Percentiles rank a stretch among this genome's conserved stretches.
Evolutionary conservation across 441 rosid genomes (phyloP).

Genomic region (Eugenia klotzschiana): DNA sequence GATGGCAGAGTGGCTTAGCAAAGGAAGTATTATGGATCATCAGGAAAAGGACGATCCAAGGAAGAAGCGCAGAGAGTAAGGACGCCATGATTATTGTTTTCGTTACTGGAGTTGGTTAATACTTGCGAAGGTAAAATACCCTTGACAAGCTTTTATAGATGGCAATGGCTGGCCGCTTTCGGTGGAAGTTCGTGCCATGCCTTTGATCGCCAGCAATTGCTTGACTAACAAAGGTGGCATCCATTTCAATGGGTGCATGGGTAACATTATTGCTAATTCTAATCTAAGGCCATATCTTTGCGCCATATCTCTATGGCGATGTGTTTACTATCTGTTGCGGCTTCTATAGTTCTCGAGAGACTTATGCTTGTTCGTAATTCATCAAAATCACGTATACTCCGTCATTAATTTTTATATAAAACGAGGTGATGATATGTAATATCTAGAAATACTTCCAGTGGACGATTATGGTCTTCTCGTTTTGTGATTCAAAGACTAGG

Average conservation of each 20-base stretch:
- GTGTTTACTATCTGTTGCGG: not conserved
- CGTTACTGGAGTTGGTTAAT: not conserved
- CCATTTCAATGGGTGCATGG: not conserved
- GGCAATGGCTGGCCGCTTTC: not conserved
- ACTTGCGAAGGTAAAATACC: not conserved
- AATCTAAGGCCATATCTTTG: not conserved
- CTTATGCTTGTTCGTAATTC: not conserved
- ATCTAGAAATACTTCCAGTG: not conserved
- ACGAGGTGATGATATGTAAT: not conserved
- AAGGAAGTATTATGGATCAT: not conserved
- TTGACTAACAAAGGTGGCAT: not conserved
- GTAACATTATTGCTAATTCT: not conserved
- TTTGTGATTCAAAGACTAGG: not conserved
- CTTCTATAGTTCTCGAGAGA: not conserved
- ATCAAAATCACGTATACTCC: not conserved
- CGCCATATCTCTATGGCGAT: not conserved
- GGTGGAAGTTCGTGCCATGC: not conserved
- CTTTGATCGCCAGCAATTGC: not conserved
- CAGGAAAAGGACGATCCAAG: not conserved
- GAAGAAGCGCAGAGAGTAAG: not conserved
- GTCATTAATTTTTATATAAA: not conserved
- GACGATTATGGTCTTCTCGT: not conserved
- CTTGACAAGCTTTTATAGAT: not conserved
- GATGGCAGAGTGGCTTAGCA: constrained; percentile 3
- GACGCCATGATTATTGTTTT: not conserved